Base-by-base conservation (phyloP, 163 green algal species). In the Botryococcus braunii region DNA sequence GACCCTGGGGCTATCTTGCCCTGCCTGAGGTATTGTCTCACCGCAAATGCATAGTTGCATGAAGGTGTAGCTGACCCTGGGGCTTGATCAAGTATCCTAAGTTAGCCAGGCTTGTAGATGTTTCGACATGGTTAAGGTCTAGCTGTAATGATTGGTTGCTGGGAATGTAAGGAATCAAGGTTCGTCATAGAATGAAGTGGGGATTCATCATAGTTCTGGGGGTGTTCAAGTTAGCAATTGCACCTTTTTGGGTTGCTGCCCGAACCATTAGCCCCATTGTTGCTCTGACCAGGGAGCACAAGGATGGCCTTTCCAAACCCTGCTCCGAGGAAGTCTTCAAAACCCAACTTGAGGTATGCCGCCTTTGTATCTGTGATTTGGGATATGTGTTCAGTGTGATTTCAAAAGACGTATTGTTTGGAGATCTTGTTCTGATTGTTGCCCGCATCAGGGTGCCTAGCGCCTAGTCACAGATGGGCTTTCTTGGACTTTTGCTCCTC, bases 11-110 rank as follows among this genome's bases (percentile, higher is more conserved):
- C 69, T 11, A 77, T 86, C 3, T n/a, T 90, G 5, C 61, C 69
- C 0, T 91, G 83, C 71, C 80, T 91, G 9, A 83, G 76, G 75
- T 85, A 55, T 35, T 69, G 37, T n/a, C 5, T 47, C 7, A 13
- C 31, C 46, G 46, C 46, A 55, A 55, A 27, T 23, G 17, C 23
- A 23, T 55, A 17, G 17, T 27, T 55, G 46, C 46, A 23, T 55
- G 46, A 17, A 55, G 46, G 23, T 23, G 17, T 27, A 55, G 17
- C 17, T 23, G 23, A 55, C 46, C 23, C 23, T 55, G 17, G 46
- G 46, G 23, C 17, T 55, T n/a, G n/a, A n/a, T n/a, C n/a, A n/a
- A n/a, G n/a, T n/a, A n/a, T n/a, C n/a, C n/a, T n/a, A n/a, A n/a
- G n/a, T n/a, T n/a, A n/a, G n/a, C n/a, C n/a, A n/a, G n/a, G n/a